A percentile compares a stretch with the other conserved stretches of the same genome.
Evolutionary conservation across 139 green algal genomes (phyloP).

Genomic region (Asterochloris erici): DNA sequence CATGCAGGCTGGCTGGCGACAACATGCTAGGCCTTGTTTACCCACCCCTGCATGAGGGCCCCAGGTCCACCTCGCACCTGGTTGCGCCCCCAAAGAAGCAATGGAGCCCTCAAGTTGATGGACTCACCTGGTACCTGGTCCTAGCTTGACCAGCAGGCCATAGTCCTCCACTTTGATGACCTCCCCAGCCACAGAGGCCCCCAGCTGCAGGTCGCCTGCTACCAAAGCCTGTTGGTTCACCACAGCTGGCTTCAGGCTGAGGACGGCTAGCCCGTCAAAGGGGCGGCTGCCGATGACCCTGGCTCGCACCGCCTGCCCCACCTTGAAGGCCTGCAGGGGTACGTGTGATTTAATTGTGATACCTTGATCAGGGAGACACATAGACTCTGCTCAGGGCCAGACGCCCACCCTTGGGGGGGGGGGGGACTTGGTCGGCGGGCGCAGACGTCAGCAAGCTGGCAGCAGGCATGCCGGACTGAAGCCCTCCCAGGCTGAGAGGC

Average conservation of each 20-base stretch:
- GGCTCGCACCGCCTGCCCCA: constrained; percentile 49
- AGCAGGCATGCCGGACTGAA: no score
- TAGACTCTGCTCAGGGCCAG: no score
- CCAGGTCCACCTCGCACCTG: no score
- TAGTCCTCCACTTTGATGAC: constrained; percentile 52
- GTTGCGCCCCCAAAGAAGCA: background rate
- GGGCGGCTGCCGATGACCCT: constrained; percentile 79
- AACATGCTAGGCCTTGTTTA: no score
- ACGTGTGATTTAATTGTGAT: background rate
- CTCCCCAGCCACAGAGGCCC: constrained; percentile 48
- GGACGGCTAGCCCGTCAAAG: constrained; percentile 76
- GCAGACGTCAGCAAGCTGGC: no score
- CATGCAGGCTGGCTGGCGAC: no score
- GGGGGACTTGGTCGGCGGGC: no score
- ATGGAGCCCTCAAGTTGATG: background rate
- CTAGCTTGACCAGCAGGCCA: constrained; percentile 56
- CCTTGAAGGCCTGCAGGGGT: constrained; percentile 24
- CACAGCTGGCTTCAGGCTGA: constrained; percentile 55
- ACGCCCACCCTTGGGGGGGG: no score
- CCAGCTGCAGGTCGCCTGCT: constrained; percentile 28
- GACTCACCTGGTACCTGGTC: constrained; percentile 42
- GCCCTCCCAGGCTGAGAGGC: no score
- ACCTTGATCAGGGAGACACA: no score
- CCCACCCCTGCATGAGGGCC: no score
- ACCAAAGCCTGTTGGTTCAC: constrained; percentile 37